A percentile compares a stretch with the other conserved stretches of the same genome.
Conservation (phyloP, 768 basidiomycete species). For the Mycena venus region DNA sequence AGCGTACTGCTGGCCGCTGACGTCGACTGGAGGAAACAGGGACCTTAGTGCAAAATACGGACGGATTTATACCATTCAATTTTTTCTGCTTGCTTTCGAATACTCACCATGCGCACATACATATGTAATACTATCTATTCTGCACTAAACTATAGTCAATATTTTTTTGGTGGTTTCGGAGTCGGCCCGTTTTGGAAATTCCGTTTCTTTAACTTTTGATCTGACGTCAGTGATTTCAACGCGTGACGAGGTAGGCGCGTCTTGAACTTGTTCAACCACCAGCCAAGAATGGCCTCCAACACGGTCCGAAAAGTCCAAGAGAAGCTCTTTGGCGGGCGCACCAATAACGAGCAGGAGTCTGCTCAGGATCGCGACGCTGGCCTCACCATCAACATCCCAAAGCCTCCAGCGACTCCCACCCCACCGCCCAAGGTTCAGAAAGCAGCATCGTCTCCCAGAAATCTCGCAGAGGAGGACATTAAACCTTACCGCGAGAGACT, state of each 20-base stretch:
- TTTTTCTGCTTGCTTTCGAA: conserved; percentile 13
- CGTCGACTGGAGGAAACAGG: conserved; percentile 45
- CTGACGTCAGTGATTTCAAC: background rate
- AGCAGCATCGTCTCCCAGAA: conserved; percentile 51
- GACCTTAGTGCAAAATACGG: conserved; percentile 7
- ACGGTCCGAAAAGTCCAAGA: conserved; percentile 77
- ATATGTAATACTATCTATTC: conserved; percentile 23
- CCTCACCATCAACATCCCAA: conserved; percentile 83
- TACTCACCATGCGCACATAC: background rate
- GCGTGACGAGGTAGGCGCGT: conserved; percentile 16
- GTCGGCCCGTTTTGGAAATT: background rate
- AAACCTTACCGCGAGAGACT: conserved; percentile 75
- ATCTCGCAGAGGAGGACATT: conserved; percentile 34
- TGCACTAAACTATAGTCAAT: background rate
- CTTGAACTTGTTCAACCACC: conserved; percentile 10
- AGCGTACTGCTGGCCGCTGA: conserved; percentile 83
- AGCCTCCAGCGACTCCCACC: conserved; percentile 52
- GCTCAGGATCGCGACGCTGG: conserved; percentile 38
- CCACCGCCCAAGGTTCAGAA: conserved; percentile 64
- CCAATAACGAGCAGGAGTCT: conserved; percentile 19
- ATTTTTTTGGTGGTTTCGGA: background rate
- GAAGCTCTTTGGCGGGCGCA: conserved; percentile 75
- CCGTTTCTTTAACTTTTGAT: no score
- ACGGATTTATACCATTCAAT: conserved; percentile 28
- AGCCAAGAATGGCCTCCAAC: conserved; percentile 60